phyloP scores from a whole-genome alignment of 352 stramenopile genomes.

The Globisporangium barbulae region DNA sequence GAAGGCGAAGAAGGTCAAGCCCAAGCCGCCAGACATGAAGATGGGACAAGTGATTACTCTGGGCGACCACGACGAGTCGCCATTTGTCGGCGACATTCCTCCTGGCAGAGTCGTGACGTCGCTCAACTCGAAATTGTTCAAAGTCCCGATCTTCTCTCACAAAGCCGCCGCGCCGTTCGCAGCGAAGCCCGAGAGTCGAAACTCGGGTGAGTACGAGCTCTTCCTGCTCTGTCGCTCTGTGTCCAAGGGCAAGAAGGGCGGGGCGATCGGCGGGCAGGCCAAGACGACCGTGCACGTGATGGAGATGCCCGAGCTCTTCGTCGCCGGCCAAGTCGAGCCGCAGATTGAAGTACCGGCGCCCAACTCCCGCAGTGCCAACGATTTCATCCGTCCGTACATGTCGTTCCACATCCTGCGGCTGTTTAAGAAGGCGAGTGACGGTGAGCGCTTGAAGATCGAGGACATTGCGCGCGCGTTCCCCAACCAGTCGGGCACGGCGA shows the following conservation, averaged over 20 bases:
- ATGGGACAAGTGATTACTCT: conserved; percentile 85
- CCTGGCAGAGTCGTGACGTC: conserved; percentile 71
- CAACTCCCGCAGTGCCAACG: conserved; percentile 75
- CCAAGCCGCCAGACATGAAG: conserved; percentile 72
- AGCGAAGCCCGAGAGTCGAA: conserved; percentile 29
- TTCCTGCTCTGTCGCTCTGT: conserved; percentile 73
- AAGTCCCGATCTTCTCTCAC: conserved; percentile 78
- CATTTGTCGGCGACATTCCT: conserved; percentile 81
- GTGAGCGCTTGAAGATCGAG: conserved; percentile 80
- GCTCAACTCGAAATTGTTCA: conserved; percentile 82
- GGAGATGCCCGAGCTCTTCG: conserved; percentile 71
- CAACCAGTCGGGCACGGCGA: conserved; percentile 76
- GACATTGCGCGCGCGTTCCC: conserved; percentile 79
- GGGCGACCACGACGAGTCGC: conserved; percentile 73
- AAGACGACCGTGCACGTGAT: conserved; percentile 78
- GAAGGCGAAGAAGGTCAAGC: conserved; percentile 63
- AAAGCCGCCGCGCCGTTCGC: conserved; percentile 55
- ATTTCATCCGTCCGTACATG: conserved; percentile 88
- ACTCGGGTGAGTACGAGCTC: conserved; percentile 49
- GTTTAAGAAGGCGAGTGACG: conserved; percentile 82
- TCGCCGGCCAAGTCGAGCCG: conserved; percentile 77
- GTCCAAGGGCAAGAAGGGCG: conserved; percentile 70
- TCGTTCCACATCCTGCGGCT: conserved; percentile 81
- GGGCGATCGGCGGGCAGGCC: conserved; percentile 21
- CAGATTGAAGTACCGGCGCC: conserved; percentile 81